phyloP scores from a whole-genome alignment of 306 rosid genomes.

The Canavalia gladiata region DNA sequence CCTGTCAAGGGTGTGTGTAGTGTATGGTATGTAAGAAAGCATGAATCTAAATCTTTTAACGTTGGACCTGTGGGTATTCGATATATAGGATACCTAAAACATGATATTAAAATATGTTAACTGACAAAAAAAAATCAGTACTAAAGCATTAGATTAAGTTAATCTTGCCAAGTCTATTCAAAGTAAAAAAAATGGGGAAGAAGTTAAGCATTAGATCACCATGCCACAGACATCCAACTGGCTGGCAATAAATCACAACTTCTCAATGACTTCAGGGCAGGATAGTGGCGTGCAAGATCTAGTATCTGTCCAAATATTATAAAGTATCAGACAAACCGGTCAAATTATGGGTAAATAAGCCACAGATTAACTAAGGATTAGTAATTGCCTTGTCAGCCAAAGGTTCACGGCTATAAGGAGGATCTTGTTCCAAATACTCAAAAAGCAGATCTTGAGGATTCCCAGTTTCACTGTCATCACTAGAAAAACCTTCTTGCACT shows the following conservation, averaged over 20 bases:
- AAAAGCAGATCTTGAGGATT: slow-evolving; percentile 66
- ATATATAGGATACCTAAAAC: slow-evolving; percentile 88
- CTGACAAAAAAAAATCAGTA: slow-evolving; percentile 38
- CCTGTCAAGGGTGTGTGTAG: slow-evolving; percentile 76
- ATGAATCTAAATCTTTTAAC: slow-evolving; percentile 80
- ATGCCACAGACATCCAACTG: slow-evolving; percentile 96
- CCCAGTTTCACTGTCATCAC: slow-evolving; percentile 76
- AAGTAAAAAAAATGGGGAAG: background rate
- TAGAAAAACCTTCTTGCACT: slow-evolving; percentile 67
- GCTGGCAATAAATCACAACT: slow-evolving; percentile 84
- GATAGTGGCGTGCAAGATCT: slow-evolving; percentile 74
- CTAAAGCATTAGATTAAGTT: slow-evolving; percentile 30
- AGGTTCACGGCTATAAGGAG: slow-evolving; percentile 89
- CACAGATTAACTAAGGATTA: slow-evolving; percentile 36
- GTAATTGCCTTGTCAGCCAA: slow-evolving; percentile 80
- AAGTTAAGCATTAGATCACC: slow-evolving; percentile 60
- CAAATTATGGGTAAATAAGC: slow-evolving; percentile 34
- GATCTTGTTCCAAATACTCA: slow-evolving; percentile 80
- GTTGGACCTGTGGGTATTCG: slow-evolving; percentile 91
- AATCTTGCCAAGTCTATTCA: background rate
- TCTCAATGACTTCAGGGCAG: slow-evolving; percentile 75
- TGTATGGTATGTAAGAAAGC: slow-evolving; percentile 84
- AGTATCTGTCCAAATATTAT: slow-evolving; percentile 65
- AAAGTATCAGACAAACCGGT: slow-evolving; percentile 42
- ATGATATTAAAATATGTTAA: slow-evolving; percentile 49